phyloP scores from a whole-genome alignment of 1,284 basidiomycete genomes.

The Laetiporus sulphureus region DNA sequence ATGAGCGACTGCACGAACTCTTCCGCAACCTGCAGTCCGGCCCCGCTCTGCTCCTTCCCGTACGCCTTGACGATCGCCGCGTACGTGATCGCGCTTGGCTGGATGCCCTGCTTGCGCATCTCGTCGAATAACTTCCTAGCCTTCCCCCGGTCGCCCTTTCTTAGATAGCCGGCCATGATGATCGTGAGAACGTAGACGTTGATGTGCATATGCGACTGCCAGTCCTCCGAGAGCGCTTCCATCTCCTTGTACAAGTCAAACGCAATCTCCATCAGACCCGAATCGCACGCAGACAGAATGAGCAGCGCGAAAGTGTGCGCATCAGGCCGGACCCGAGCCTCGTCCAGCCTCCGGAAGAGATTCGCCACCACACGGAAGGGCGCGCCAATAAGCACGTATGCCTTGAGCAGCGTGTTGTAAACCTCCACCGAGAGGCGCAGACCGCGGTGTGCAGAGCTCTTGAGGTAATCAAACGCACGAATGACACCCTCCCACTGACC shows the following conservation, averaged over 20 bases:
- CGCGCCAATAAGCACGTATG: slow-evolving; percentile 76
- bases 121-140: slow-evolving; percentile 72
- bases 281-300: slow-evolving; percentile 82
- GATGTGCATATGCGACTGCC: slow-evolving; percentile 35
- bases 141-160: slow-evolving; percentile 42
- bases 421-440: slow-evolving; percentile 46
- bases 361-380: slow-evolving; percentile 65
- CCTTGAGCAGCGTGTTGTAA: slow-evolving; percentile 80
- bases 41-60: slow-evolving; percentile 37
- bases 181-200: slow-evolving; percentile 74
- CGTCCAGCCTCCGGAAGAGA: slow-evolving; percentile 57
- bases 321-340: slow-evolving; percentile 49
- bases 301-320: slow-evolving; percentile 68
- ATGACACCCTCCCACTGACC: slow-evolving; percentile 77
- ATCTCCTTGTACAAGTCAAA: slow-evolving; percentile 65
- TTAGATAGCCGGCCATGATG: slow-evolving; percentile 77
- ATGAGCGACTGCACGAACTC: slow-evolving; percentile 52
- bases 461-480: slow-evolving; percentile 66
- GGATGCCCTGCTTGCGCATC: slow-evolving; percentile 64
- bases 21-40: slow-evolving; percentile 51
- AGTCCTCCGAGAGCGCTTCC: slow-evolving; percentile 36
- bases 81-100: slow-evolving; percentile 71
- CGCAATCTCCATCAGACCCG: slow-evolving; percentile 62
- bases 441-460: slow-evolving; percentile 29
- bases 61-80: slow-evolving; percentile 65